phyloP scores from a whole-genome alignment of 1,284 basidiomycete genomes.

The Cryptococcus amylolentus region DNA sequence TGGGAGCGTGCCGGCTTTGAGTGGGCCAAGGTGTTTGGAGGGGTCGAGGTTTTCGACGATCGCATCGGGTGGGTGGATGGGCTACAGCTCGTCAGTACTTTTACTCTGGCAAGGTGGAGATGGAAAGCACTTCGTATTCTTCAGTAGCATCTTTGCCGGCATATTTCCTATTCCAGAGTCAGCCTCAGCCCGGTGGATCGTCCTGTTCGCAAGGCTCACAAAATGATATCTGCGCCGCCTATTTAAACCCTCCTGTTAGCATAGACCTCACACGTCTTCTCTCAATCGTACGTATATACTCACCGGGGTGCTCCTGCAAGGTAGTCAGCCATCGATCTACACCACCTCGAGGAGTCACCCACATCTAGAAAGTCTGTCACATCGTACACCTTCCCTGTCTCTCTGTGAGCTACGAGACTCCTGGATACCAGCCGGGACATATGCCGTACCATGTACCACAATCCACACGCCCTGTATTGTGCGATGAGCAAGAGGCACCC shows the following conservation, averaged over 20 bases:
- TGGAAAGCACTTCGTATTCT: constrained; percentile 61
- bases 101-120: constrained; percentile 74
- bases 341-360: constrained; percentile 44
- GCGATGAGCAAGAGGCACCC: neutral
- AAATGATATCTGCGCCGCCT: constrained; percentile 61
- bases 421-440: neutral
- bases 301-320: constrained; percentile 63
- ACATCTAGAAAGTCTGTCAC: constrained; percentile 68
- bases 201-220: constrained; percentile 30
- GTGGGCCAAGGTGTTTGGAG: constrained; percentile 57
- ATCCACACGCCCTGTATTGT: constrained; percentile 71
- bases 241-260: constrained; percentile 14
- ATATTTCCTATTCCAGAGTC: constrained; percentile 53
- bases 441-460: constrained; percentile 68
- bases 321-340: neutral
- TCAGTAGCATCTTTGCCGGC: constrained; percentile 73
- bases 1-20: constrained; percentile 59
- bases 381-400: constrained; percentile 63
- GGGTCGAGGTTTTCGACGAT: constrained; percentile 75
- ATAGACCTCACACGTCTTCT: too few relatives aligned
- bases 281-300: constrained; percentile 7
- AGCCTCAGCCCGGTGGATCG: neutral
- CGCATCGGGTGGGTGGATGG: constrained; percentile 82
- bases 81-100: constrained; percentile 66
- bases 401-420: neutral